Evolutionary conservation across 208 protist species (phyloP), one percentile per base, ranked within the genome.

Genomic region (Leishmania martiniquensis): DNA sequence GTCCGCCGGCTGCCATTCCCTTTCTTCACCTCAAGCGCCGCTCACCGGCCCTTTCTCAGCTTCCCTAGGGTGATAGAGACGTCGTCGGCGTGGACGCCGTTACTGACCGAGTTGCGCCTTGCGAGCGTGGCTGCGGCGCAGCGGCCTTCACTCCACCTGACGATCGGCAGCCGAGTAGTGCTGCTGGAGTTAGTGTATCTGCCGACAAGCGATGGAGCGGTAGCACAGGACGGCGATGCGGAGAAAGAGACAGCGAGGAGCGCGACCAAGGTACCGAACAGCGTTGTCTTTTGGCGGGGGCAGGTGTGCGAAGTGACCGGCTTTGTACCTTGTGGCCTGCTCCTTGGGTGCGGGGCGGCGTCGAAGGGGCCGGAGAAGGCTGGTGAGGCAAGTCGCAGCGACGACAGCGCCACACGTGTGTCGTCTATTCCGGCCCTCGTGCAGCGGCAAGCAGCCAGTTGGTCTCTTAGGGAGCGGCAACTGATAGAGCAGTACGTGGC

Each of bases 91-190:
- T 74, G 72, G 72, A 45, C 76, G 42, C 87, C 90, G 0, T 69
- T 45, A 0, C 9, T 85, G 25, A 84, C 89, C 29, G 90, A 91
- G 74, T 81, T 80, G 29, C 78, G 90, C 1, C 80, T 92, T 37
- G 89, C 92, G 63, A 83, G 80, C 10, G 67, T 91, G 44, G 88
- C 84, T 10, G 78, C 77, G 44, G 84, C 78, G 34, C 87, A 92
- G 59, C 78, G 63, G 44, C 83, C 82, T 0, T n/a, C 75, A 1
- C 29, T 89, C 45, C 68, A 62, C 29, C 80, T 94, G 22, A 81
- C 81, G 7, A 63, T 89, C 0, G 87, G 85, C 17, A 80, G 60
- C 7, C 79, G 66, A 22, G 80, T 91, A 0, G 77, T 85, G 44
- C 75, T 87, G 49, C 72, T 71, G 57, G 62, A 59, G 63, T 47